phyloP scores from a whole-genome alignment of 2,329 filamentous ascomycete species.

The Aspergillus proliferans region DNA sequence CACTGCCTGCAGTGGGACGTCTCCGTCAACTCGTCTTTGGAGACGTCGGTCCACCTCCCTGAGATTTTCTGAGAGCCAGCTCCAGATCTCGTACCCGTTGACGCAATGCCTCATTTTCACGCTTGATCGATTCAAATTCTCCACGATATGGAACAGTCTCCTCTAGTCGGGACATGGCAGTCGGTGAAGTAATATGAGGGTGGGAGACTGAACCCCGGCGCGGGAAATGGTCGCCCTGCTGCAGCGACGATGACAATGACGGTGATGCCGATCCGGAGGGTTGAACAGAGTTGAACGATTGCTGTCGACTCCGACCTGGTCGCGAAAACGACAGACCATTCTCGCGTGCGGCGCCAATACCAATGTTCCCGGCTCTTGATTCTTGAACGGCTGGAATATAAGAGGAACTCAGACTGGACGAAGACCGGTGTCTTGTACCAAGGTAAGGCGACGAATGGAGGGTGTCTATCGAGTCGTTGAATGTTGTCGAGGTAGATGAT shows the following conservation, averaged over 20 bases:
- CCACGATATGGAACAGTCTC: conserved; percentile 36
- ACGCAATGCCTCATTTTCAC: conserved; percentile 43
- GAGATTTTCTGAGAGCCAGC: conserved; percentile 21
- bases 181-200: conserved; percentile 21
- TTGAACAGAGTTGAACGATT: conserved; percentile 36
- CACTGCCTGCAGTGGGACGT: not conserved
- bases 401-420: conserved; percentile 47
- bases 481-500: conserved; percentile 49
- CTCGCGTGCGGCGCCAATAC: conserved; percentile 41
- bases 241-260: conserved; percentile 25
- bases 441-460: conserved; percentile 38
- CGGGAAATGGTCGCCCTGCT: conserved; percentile 24
- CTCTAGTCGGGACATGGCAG: conserved; percentile 33
- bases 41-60: not conserved
- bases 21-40: conserved; percentile 1
- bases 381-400: conserved; percentile 33
- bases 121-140: conserved; percentile 40
- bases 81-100: conserved; percentile 42
- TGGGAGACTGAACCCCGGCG: conserved; percentile 27
- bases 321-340: conserved; percentile 20
- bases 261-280: conserved; percentile 25
- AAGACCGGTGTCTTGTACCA: conserved; percentile 49
- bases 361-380: conserved; percentile 33
- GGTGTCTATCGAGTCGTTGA: conserved; percentile 44
- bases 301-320: conserved; percentile 36